Conservation (phyloP, 2,329 filamentous ascomycete species). For the Aspergillus sp. region DNA sequence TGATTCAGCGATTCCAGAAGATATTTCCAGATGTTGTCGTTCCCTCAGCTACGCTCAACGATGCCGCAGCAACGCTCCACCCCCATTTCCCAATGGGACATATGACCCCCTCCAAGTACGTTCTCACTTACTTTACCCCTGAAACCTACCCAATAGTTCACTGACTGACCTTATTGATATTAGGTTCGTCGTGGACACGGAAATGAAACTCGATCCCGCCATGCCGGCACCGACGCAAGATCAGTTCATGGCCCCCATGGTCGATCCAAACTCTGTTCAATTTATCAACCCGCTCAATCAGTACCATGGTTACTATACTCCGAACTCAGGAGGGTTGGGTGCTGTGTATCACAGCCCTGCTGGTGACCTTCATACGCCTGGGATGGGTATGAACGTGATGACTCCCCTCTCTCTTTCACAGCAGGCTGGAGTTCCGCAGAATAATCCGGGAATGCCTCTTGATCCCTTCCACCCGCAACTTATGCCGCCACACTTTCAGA, state of each 20-base stretch:
- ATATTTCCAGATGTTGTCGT: constrained; percentile 74
- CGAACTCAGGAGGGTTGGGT: constrained; percentile 77
- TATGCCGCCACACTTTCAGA: constrained; percentile 64
- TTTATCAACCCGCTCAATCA: constrained; percentile 82
- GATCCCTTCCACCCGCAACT: constrained; percentile 67
- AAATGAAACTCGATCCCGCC: constrained; percentile 76
- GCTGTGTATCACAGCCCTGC: constrained; percentile 82
- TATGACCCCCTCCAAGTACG: constrained; percentile 33
- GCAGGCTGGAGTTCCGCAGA: constrained; percentile 64
- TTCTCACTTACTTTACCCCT: neutral
- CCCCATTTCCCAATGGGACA: constrained; percentile 28
- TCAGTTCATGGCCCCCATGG: constrained; percentile 82
- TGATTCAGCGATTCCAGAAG: constrained; percentile 82
- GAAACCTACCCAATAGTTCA: neutral
- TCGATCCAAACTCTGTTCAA: constrained; percentile 82
- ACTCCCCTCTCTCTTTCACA: constrained; percentile 82
- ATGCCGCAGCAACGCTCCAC: constrained; percentile 23
- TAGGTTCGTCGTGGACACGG: constrained; percentile 52
- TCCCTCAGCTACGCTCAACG: constrained; percentile 47
- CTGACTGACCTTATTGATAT: constrained; percentile 20
- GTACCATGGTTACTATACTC: constrained; percentile 82
- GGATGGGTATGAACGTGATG: constrained; percentile 71
- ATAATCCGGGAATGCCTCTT: constrained; percentile 64
- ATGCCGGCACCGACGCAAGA: constrained; percentile 78
- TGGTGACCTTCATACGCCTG: constrained; percentile 84